Conservation (phyloP, 805 yeast genomes). For the Suhomyces sp. region DNA sequence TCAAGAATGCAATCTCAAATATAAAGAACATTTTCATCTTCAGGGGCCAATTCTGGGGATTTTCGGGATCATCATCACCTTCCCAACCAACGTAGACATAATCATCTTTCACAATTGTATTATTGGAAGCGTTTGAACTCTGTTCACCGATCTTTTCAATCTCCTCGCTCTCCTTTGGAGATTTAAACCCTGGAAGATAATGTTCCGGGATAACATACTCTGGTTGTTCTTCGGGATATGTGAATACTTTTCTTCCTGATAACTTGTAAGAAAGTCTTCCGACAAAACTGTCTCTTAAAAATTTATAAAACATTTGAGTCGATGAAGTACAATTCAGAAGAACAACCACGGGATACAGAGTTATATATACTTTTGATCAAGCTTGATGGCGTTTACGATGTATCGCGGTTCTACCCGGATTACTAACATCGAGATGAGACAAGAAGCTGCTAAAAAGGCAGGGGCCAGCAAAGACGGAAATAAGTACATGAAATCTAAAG, state of each 20-base stretch:
- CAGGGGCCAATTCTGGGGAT: slow-evolving; percentile 57
- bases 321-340: not conserved
- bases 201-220: slow-evolving; percentile 17
- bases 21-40: slow-evolving; percentile 38
- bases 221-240: slow-evolving; percentile 15
- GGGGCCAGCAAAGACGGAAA: not conserved
- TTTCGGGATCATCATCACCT: slow-evolving; percentile 49
- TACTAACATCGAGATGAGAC: not conserved
- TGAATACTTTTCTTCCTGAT: slow-evolving; percentile 23
- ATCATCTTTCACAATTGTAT: not conserved
- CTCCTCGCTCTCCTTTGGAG: not conserved
- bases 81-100: slow-evolving; percentile 29
- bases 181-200: slow-evolving; percentile 7
- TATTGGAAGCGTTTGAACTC: not conserved
- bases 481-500: not conserved
- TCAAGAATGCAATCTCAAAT: slow-evolving; percentile 40
- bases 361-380: not conserved
- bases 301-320: slow-evolving; percentile 7
- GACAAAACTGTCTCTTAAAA: slow-evolving; percentile 31
- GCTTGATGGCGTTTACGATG: not conserved
- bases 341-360: not conserved
- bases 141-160: not conserved
- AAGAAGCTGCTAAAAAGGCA: not conserved
- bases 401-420: not conserved
- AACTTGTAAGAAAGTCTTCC: slow-evolving; percentile 28